Base-by-base conservation (phyloP, 1,284 basidiomycete genomes). In the Tilletia setariae region DNA sequence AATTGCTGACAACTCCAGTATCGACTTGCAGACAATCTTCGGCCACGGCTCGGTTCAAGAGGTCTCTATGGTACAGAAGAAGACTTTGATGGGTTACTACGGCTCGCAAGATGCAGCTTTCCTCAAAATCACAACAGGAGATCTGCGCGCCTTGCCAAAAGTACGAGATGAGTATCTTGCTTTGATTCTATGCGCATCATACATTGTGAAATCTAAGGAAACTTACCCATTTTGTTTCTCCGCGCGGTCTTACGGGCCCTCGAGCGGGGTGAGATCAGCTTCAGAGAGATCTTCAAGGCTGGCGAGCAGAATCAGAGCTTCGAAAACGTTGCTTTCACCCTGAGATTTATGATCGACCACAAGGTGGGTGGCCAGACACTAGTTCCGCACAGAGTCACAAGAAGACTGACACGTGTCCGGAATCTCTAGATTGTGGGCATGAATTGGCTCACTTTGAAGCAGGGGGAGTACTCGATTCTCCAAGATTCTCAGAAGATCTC, bases 301-400 rank as follows among this genome's bases (percentile, higher is more conserved):
- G 80, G 80, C 8, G 79, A 81, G 9, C 61, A 68, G n/a, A 23
- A 47, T 2, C 70, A 80, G 28, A 79, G 75, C 46, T 82, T 79
- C 67, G 80, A 82, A 59, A 81, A 82, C 66, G 78, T 82, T 65
- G 78, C 77, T 3, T 82, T 81, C 66, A 74, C 79, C 0, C 64
- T 82, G 25, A 77, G 80, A 47, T 82, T 82, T 73, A 82, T 82
- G 80, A 80, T 82, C 71, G 80, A 82, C 64, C 68, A 69, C 46
- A 64, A 72, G 63, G 68, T 70, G 44, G 40, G 67, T 64, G 25
- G 13, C 32, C 7, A 19, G 28, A 32, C 51, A 13, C 64, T 66
- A 23, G 16, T 42, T 44, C 7, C n/a, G 25, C 19, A 6, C 25
- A 28, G 21, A 30, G 28, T n/a, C 13, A 44, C 23, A 2, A 2